These are phyloP conservation scores for Neonectria coccinea DNA, from an alignment of 2,329 filamentous ascomycete species.

Conservation along the genomic window DNA sequence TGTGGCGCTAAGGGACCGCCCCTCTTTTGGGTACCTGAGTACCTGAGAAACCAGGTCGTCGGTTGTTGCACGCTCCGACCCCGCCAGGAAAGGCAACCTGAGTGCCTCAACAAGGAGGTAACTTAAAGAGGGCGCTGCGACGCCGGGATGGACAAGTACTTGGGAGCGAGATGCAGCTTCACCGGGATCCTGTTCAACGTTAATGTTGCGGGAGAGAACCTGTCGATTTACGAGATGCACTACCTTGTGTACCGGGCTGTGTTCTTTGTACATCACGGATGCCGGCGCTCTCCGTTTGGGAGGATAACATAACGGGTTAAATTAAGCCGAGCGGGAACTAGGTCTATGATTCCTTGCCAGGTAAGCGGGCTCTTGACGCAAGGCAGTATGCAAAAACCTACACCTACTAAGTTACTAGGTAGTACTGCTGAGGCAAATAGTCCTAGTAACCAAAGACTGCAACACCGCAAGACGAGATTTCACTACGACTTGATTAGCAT, in stretches of 20 bases:
- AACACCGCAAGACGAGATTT: not conserved
- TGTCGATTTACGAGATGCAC: not conserved
- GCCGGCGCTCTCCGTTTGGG: not conserved
- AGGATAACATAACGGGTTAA: not conserved
- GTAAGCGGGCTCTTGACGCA: not conserved
- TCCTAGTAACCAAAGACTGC: not conserved
- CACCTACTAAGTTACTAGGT: not conserved
- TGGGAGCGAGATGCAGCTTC: not conserved
- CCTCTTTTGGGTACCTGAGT: conserved; percentile 17
- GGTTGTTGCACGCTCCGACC: conserved; percentile 13
- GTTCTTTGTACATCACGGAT: not conserved
- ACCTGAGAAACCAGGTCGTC: conserved; percentile 8
- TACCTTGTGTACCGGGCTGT: not conserved
- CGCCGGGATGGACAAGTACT: not conserved
- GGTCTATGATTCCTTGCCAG: not conserved
- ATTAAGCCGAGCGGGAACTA: conserved; percentile 1
- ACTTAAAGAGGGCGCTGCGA: not conserved
- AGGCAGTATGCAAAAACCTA: not conserved
- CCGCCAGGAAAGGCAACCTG: not conserved
- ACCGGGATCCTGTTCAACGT: not conserved
- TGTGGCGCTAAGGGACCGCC: conserved; percentile 18
- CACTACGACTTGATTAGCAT: not conserved
- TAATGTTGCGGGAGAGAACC: not conserved
- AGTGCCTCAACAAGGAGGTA: not conserved
- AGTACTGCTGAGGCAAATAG: too few species aligned